Evolutionary conservation across 441 rosid genomes (phyloP).

Genomic region (Kokia cookei): DNA sequence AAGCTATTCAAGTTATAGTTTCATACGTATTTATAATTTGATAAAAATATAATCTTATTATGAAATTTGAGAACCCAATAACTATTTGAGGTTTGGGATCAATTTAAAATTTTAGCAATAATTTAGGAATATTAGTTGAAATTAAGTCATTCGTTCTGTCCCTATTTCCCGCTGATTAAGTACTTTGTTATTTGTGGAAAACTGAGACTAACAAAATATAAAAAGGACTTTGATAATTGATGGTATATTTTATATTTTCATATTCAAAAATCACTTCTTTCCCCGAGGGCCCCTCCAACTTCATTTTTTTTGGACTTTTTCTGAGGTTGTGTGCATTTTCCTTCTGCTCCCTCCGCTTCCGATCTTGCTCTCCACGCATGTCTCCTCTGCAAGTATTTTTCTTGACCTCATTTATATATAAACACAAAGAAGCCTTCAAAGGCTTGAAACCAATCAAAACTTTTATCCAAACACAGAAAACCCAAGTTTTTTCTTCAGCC

Average conservation of each 20-base stretch:
- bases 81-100: too few relatives aligned
- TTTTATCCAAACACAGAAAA: neutral
- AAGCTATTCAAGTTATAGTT: too few relatives aligned
- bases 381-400: neutral
- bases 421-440: neutral
- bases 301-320: neutral
- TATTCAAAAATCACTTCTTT: neutral
- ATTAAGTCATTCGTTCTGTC: too few relatives aligned
- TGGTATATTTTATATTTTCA: neutral
- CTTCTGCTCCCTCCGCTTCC: constrained; percentile 7
- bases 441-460: neutral
- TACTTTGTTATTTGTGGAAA: neutral
- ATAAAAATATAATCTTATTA: too few relatives aligned
- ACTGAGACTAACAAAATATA: neutral
- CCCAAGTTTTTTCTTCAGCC: neutral
- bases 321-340: neutral
- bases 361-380: constrained; percentile 22
- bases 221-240: neutral
- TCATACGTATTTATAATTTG: too few relatives aligned
- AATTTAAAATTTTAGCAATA: too few relatives aligned
- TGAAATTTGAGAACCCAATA: too few relatives aligned
- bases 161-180: too few relatives aligned
- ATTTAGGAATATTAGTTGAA: too few relatives aligned
- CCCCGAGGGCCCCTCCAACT: neutral
- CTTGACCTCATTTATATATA: neutral